A percentile compares a stretch with the other conserved stretches of the same genome.
Conservation (phyloP, 495 filamentous ascomycete species). For the Rusavskia elegans region DNA sequence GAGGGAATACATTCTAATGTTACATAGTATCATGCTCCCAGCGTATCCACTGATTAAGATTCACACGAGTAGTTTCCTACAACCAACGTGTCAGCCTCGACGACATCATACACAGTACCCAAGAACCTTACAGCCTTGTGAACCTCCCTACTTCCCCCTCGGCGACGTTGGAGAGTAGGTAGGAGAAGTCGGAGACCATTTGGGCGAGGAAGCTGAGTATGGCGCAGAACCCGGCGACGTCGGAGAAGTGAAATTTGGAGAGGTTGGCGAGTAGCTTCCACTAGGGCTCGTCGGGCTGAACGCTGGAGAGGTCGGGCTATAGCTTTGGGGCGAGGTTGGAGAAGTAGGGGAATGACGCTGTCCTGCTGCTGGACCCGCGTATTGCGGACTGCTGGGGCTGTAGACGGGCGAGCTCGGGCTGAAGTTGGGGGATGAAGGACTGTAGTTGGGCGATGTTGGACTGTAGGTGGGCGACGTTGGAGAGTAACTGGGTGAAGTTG, state of each 20-base stretch:
- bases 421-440: slow-evolving; percentile 43
- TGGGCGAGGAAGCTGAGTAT: slow-evolving; percentile 34
- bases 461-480: slow-evolving; percentile 47
- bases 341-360: slow-evolving; percentile 43
- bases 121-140: not conserved
- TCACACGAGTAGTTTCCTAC: not conserved
- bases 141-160: slow-evolving; percentile 1
- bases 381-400: slow-evolving; percentile 51
- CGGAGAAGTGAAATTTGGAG: slow-evolving; percentile 51
- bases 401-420: slow-evolving; percentile 45
- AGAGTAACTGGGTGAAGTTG: slow-evolving; percentile 71
- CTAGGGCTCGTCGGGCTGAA: slow-evolving; percentile 44
- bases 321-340: slow-evolving; percentile 37
- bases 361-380: slow-evolving; percentile 25
- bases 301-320: slow-evolving; percentile 34
- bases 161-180: slow-evolving; percentile 17
- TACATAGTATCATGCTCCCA: too few species aligned
- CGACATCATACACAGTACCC: not conserved
- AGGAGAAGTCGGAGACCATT: slow-evolving; percentile 40
- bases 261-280: slow-evolving; percentile 61
- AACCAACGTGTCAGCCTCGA: not conserved
- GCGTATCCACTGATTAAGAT: not conserved
- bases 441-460: slow-evolving; percentile 43
- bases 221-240: slow-evolving; percentile 33
- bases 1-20: too few species aligned